Percentiles rank a stretch among this genome's conserved stretches.
Evolutionary conservation across 352 stramenopile genomes (phyloP).

Genomic region (Phytophthora nicotianae): DNA sequence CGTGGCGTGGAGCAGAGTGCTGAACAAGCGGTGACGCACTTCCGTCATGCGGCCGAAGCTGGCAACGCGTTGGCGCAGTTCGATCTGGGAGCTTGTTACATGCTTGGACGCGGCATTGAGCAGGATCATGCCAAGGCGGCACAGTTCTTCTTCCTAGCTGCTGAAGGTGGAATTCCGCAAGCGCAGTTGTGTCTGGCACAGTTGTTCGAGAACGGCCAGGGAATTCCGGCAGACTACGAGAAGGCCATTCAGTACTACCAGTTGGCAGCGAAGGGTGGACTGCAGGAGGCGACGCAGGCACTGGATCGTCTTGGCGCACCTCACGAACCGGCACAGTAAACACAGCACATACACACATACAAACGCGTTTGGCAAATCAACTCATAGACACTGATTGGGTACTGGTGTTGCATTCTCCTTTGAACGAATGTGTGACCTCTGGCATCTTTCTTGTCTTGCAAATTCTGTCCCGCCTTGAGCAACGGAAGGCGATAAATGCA

Average conservation of each 20-base stretch:
- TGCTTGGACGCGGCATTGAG: constrained; percentile 70
- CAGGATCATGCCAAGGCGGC: constrained; percentile 60
- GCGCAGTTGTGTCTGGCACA: constrained; percentile 81
- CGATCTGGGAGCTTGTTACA: constrained; percentile 80
- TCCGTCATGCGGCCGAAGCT: constrained; percentile 64
- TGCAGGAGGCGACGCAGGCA: constrained; percentile 58
- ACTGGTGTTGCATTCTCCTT: constrained; percentile 21
- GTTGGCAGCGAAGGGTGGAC: constrained; percentile 55
- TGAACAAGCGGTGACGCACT: constrained; percentile 52
- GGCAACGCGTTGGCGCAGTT: constrained; percentile 73
- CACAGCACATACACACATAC: constrained; percentile 10
- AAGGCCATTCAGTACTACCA: constrained; percentile 86
- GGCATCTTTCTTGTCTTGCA: constrained; percentile 3
- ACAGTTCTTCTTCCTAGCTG: constrained; percentile 79
- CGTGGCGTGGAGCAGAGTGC: constrained; percentile 36
- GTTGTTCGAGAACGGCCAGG: constrained; percentile 70
- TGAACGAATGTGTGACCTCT: constrained; percentile 9
- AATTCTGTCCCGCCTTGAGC: constrained; percentile 12
- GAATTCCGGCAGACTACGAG: constrained; percentile 44
- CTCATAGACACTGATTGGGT: constrained; percentile 10
- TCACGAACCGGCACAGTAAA: constrained; percentile 37
- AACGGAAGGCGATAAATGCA: constrained; percentile 1
- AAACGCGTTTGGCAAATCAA: constrained; percentile 7
- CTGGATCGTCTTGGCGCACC: constrained; percentile 57
- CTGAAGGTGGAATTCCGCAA: constrained; percentile 57